These are phyloP conservation scores for Botrytis sinoallii DNA, from an alignment of 2,329 filamentous ascomycete genomes.

Conservation along the genomic window DNA sequence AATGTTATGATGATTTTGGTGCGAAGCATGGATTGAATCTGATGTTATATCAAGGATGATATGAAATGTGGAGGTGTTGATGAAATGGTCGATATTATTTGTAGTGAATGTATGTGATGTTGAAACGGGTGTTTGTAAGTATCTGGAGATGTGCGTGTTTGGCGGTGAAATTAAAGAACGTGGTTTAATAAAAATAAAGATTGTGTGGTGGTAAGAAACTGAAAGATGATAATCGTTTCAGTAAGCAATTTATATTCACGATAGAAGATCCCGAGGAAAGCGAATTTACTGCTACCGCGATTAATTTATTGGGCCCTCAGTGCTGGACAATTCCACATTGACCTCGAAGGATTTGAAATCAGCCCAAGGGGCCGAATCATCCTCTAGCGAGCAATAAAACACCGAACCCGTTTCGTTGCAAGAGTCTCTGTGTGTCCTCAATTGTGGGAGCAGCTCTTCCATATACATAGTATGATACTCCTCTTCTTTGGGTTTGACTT, in stretches of 20 bases:
- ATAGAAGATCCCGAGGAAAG: too few relatives aligned
- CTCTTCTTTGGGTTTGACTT: conserved; percentile 20
- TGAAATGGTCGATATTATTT: background rate
- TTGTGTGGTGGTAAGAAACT: background rate
- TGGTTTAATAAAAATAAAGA: background rate
- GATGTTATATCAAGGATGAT: background rate
- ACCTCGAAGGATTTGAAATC: background rate
- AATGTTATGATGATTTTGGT: background rate
- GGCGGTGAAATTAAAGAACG: background rate
- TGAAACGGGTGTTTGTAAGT: background rate
- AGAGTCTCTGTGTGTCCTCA: too few relatives aligned
- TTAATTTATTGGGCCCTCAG: conserved; percentile 1
- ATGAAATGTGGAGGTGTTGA: background rate
- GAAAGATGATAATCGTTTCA: background rate
- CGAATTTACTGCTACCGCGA: too few relatives aligned
- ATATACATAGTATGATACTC: background rate
- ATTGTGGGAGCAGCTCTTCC: background rate
- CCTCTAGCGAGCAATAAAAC: too few relatives aligned
- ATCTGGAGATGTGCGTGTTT: background rate
- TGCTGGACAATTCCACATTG: background rate
- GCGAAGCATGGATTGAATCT: background rate
- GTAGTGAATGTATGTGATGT: too few relatives aligned
- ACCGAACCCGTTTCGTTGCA: accelerated
- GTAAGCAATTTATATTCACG: background rate
- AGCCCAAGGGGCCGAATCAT: background rate